Conservation (phyloP, 345 rosid species). For the Camelina neglecta region DNA sequence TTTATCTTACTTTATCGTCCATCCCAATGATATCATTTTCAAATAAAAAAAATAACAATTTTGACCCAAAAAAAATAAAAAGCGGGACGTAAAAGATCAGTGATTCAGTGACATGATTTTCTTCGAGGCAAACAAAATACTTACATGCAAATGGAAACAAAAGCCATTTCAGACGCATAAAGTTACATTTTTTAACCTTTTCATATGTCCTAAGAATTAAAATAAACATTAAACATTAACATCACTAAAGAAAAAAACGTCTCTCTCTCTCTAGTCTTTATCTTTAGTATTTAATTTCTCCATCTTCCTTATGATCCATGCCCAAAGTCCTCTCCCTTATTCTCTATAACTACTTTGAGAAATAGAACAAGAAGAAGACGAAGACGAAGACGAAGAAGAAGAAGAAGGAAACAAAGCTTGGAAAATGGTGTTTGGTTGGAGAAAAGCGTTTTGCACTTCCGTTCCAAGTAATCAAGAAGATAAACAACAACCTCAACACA, state of each 20-base stretch:
- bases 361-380: background rate
- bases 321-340: slow-evolving; percentile 11
- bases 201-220: slow-evolving; percentile 3
- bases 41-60: background rate
- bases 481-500: slow-evolving; percentile 25
- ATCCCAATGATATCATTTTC: slow-evolving; percentile 33
- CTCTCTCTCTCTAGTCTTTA: slow-evolving; percentile 31
- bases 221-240: background rate
- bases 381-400: background rate
- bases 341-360: slow-evolving; percentile 9
- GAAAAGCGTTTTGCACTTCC: slow-evolving; percentile 67
- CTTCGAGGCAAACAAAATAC: slow-evolving; percentile 23
- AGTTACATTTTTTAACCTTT: slow-evolving; percentile 27
- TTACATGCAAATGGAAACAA: slow-evolving; percentile 14
- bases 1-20: slow-evolving; percentile 7
- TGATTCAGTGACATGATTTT: slow-evolving; percentile 30
- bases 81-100: slow-evolving; percentile 32
- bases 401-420: background rate
- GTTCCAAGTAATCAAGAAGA: slow-evolving; percentile 60
- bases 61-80: background rate
- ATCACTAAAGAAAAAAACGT: background rate
- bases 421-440: slow-evolving; percentile 49
- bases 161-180: slow-evolving; percentile 39
- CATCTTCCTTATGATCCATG: slow-evolving; percentile 35
- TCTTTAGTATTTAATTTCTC: slow-evolving; percentile 43